Evolutionary conservation across 2,329 filamentous ascomycete species (phyloP).

Genomic region (Colletotrichum endophyticum): DNA sequence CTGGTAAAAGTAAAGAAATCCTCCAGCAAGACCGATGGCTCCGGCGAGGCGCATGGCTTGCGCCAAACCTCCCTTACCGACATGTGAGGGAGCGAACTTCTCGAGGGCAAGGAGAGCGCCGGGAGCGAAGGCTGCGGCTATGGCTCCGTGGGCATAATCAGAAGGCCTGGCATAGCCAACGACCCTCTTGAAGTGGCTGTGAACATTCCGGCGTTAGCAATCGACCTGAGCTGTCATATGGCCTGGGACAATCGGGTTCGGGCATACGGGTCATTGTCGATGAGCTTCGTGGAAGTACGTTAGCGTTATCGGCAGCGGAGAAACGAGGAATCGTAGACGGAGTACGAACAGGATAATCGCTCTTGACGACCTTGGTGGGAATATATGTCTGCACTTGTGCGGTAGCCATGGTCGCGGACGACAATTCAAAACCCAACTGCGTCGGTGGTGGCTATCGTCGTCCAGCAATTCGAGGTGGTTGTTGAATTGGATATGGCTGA

Average conservation of each 20-base stretch:
- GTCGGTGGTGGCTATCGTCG: not conserved
- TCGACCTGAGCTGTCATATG: not conserved
- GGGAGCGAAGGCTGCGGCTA: slow-evolving; percentile 74
- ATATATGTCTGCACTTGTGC: slow-evolving; percentile 55
- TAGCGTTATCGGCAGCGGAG: slow-evolving; percentile 15
- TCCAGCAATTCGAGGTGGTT: not conserved
- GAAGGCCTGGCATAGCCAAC: slow-evolving; percentile 83
- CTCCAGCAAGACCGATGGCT: slow-evolving; percentile 75
- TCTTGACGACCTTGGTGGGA: slow-evolving; percentile 75
- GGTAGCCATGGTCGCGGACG: slow-evolving; percentile 19
- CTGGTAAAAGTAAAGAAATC: slow-evolving; percentile 86
- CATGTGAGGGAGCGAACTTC: slow-evolving; percentile 82
- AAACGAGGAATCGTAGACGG: not conserved
- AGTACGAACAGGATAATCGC: slow-evolving; percentile 82
- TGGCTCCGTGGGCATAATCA: slow-evolving; percentile 78
- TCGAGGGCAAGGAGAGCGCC: slow-evolving; percentile 80
- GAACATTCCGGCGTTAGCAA: slow-evolving; percentile 16
- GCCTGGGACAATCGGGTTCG: not conserved
- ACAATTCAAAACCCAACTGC: slow-evolving; percentile 8
- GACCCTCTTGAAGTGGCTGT: slow-evolving; percentile 89
- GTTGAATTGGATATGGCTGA: not conserved
- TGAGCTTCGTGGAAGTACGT: slow-evolving; percentile 70
- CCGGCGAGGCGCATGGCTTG: slow-evolving; percentile 81
- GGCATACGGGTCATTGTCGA: slow-evolving; percentile 84
- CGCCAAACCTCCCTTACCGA: slow-evolving; percentile 81